Evolutionary conservation across 768 basidiomycete genomes (phyloP).

Genomic region (Xerocomus brunneocitrinus): DNA sequence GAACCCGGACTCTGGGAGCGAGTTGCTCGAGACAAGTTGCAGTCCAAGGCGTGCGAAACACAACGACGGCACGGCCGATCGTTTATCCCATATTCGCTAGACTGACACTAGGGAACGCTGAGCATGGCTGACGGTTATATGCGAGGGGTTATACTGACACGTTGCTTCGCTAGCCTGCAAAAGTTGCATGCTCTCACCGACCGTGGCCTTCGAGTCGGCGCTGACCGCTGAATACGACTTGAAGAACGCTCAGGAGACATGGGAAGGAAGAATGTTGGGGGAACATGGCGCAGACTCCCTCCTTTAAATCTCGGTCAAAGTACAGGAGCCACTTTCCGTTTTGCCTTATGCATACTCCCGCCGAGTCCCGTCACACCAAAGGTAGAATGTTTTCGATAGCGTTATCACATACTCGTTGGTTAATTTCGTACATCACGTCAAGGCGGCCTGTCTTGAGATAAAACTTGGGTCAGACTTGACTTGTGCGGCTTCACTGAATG

Average conservation of each 20-base stretch:
- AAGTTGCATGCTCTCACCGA: slow-evolving; percentile 11
- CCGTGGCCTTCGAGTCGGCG: slow-evolving; percentile 15
- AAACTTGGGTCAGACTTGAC: slow-evolving; percentile 6
- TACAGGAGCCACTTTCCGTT: slow-evolving; percentile 3
- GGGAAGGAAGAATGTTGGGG: slow-evolving; percentile 9
- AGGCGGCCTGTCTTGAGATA: slow-evolving; percentile 13
- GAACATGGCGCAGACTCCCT: background rate
- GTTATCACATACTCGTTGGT: slow-evolving; percentile 15
- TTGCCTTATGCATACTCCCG: slow-evolving; percentile 9
- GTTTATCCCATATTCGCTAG: slow-evolving; percentile 11
- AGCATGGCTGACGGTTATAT: background rate
- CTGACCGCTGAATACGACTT: slow-evolving; percentile 3
- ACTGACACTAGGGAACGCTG: slow-evolving; percentile 15
- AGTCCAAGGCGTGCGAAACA: slow-evolving; percentile 7
- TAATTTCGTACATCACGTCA: slow-evolving; percentile 10
- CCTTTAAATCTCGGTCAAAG: slow-evolving; percentile 19
- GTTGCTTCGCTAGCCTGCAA: slow-evolving; percentile 17
- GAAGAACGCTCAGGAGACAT: slow-evolving; percentile 14
- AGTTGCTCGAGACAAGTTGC: slow-evolving; percentile 9
- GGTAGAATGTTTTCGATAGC: slow-evolving; percentile 6
- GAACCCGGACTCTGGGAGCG: slow-evolving; percentile 23
- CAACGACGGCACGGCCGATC: slow-evolving; percentile 24
- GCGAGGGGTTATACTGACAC: slow-evolving; percentile 12
- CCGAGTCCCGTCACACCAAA: slow-evolving; percentile 6
- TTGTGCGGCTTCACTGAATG: slow-evolving; percentile 14